Base-by-base conservation (phyloP, 805 yeast genomes). In the Ogataea parapolymorpha region DNA sequence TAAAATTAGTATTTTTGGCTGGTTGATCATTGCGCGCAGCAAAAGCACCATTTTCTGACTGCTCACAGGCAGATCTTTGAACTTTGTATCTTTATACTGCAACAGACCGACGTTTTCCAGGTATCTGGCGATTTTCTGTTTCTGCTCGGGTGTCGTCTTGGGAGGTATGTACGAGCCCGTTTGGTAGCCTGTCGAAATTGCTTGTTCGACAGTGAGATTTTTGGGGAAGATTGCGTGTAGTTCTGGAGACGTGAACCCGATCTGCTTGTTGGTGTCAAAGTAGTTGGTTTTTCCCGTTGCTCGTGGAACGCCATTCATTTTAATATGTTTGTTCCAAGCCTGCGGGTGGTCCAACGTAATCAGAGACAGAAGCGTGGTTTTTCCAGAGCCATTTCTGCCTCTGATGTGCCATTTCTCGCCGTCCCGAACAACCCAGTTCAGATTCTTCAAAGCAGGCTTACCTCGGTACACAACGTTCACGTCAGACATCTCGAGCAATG, bases 311-410 rank as follows among this genome's bases (percentile, higher is more conserved):
- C 89, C 88, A 50, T 83, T 72, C 33, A 88, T 67, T 6, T 67
- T 62, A 16, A 93, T 72, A 16, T 74, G 77, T 5, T 78, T 72
- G 50, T 79, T 82, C 98, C 98, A 91, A 2, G 96, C 82, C 63
- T 91, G 96, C 1, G 99, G 99, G 59, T 91, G 99, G 54, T 91
- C 99, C 4, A 95, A 89, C 0, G 96, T 89, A 22, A 91, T 70
- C 33, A 93, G 61, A 2, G 97, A 79, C 12, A 93, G 63, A 17
- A 91, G 64, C 0, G 99, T 93, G 2, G 96, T 85, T 60, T 91
- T 91, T 0, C 99, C 99, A 0, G 95, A 75, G 1, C 99, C 99
- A 51, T 93, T 91, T 43, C 79, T 77, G 2, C 99, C 99, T 42
- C 83, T 68, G 23, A 91, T 71, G 57, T 93, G 95, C 95, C 97